A percentile compares a stretch with the other conserved stretches of the same genome.
Conservation (phyloP, 1,139 yeast genomes). For the Blastobotrys illinoisensis region DNA sequence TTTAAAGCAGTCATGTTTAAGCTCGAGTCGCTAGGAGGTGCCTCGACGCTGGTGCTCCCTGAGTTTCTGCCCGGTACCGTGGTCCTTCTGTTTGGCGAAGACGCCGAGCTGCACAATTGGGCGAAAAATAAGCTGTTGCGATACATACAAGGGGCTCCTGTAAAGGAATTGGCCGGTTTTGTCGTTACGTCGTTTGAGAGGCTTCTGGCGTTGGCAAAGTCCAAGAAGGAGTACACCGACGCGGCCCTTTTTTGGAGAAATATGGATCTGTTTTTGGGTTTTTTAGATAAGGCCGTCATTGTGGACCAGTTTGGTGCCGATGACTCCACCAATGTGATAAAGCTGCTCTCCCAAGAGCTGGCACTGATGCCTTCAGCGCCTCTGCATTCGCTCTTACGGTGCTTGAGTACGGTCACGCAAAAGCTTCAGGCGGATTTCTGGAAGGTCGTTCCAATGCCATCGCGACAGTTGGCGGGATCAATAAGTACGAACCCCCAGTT, state of each 20-base stretch:
- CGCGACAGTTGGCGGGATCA: constrained; percentile 3
- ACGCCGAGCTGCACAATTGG: constrained; percentile 26
- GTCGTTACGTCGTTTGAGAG: not conserved
- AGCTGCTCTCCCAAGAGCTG: constrained; percentile 6
- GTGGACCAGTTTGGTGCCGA: not conserved
- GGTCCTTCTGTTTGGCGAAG: constrained; percentile 26
- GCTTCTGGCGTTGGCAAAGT: constrained; percentile 1
- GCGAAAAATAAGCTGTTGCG: constrained; percentile 16
- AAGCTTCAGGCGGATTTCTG: constrained; percentile 6
- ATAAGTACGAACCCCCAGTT: constrained; percentile 6
- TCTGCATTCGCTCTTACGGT: constrained; percentile 9
- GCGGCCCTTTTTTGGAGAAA: constrained; percentile 10
- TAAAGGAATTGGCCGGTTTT: not conserved
- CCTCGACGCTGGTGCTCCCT: not conserved
- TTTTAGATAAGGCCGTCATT: not conserved
- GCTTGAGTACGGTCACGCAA: constrained; percentile 2
- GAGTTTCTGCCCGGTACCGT: constrained; percentile 29
- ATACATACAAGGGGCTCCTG: not conserved
- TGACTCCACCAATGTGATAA: constrained; percentile 4
- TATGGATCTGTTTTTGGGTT: constrained; percentile 2
- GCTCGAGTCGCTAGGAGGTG: not conserved
- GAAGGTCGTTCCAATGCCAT: constrained; percentile 4
- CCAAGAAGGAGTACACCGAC: constrained; percentile 3
- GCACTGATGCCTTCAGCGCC: constrained; percentile 6
- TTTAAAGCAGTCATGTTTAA: constrained; percentile 3